Conservation (phyloP, 1,284 basidiomycete genomes). For the Cutaneotrichosporon spelunceum region DNA sequence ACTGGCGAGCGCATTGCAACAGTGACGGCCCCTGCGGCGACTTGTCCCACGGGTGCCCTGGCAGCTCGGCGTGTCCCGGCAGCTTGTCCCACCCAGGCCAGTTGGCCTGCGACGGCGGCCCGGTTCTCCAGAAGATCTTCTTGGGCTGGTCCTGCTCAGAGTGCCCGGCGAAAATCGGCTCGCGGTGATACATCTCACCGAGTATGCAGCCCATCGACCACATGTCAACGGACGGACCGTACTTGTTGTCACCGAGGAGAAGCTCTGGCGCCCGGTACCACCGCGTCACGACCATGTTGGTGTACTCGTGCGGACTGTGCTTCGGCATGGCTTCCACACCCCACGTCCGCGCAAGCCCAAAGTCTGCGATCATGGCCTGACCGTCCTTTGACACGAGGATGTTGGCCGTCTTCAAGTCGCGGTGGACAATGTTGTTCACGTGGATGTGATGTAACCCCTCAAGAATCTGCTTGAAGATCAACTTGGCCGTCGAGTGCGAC, state of each 20-base stretch:
- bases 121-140: constrained; percentile 85
- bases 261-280: constrained; percentile 72
- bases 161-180: constrained; percentile 82
- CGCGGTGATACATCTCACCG: constrained; percentile 88
- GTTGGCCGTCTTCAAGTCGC: constrained; percentile 99
- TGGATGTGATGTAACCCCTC: constrained; percentile 96
- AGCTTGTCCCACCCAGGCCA: constrained; percentile 76
- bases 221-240: constrained; percentile 91
- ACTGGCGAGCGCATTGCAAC: constrained; percentile 28
- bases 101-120: constrained; percentile 68
- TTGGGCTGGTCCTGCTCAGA: constrained; percentile 87
- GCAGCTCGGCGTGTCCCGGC: constrained; percentile 71
- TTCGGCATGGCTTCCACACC: constrained; percentile 49
- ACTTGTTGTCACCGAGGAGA: constrained; percentile 79
- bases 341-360: constrained; percentile 66
- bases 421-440: constrained; percentile 87
- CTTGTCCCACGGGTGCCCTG: constrained; percentile 41
- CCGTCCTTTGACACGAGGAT: constrained; percentile 87
- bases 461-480: constrained; percentile 92
- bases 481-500: constrained; percentile 79
- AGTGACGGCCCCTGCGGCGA: constrained; percentile 26
- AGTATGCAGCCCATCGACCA: constrained; percentile 98
- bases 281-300: constrained; percentile 71
- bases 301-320: constrained; percentile 64
- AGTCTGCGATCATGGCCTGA: constrained; percentile 85